Evolutionary conservation across 1,284 basidiomycete genomes (phyloP).

Genomic region (Tausonia pullulans): DNA sequence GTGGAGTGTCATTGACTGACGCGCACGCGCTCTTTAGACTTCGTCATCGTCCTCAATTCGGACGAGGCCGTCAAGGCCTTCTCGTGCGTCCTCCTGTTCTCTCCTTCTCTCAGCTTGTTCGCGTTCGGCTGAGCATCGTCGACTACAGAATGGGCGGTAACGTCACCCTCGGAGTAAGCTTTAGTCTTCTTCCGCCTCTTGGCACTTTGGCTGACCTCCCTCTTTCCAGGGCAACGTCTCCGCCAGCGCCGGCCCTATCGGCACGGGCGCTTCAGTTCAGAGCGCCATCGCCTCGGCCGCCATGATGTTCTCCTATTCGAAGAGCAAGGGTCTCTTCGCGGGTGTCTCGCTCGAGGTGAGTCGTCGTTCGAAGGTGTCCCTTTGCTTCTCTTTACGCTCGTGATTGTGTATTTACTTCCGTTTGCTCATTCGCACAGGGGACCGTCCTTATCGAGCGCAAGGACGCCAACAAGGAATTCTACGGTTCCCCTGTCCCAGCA

Average conservation of each 20-base stretch:
- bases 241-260: conserved; percentile 82
- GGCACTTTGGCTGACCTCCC: too few species aligned
- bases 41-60: conserved; percentile 82
- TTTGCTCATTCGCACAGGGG: conserved; percentile 36
- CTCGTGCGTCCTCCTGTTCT: conserved; percentile 35
- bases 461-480: conserved; percentile 83
- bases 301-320: conserved; percentile 94
- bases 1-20: conserved; percentile 45
- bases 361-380: not conserved
- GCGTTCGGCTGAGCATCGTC: too few species aligned
- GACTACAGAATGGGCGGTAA: conserved; percentile 62
- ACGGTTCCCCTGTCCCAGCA: conserved; percentile 82
- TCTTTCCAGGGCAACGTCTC: conserved; percentile 53
- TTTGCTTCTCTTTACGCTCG: not conserved
- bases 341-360: conserved; percentile 71
- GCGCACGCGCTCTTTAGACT: conserved; percentile 54
- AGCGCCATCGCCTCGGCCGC: conserved; percentile 81
- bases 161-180: conserved; percentile 67
- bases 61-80: conserved; percentile 94
- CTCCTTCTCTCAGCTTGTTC: too few species aligned
- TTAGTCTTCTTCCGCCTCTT: not conserved
- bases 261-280: conserved; percentile 85
- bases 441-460: conserved; percentile 90
- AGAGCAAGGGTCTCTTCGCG: conserved; percentile 93
- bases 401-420: not conserved